Conservation (phyloP, 805 yeast species). For the Clavispora fructus region DNA sequence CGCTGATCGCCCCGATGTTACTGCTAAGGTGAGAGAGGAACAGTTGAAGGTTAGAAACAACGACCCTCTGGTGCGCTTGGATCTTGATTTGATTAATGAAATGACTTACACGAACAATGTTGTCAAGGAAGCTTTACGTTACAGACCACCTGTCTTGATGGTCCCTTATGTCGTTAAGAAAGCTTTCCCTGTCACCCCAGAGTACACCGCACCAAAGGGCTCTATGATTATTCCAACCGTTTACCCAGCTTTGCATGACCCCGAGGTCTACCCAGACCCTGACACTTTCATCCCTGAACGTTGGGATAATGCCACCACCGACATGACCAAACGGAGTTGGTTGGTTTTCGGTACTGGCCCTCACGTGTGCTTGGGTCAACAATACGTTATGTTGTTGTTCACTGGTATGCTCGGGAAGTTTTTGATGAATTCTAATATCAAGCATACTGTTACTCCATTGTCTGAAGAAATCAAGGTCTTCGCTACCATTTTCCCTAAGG, state of each 20-base stretch:
- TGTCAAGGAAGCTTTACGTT: slow-evolving; percentile 86
- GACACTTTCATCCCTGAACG: slow-evolving; percentile 94
- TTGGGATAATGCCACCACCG: slow-evolving; percentile 83
- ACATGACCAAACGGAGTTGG: slow-evolving; percentile 83
- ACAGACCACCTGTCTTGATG: slow-evolving; percentile 97
- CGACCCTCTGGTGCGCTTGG: slow-evolving; percentile 58
- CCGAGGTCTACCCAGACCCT: slow-evolving; percentile 92
- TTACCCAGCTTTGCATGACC: slow-evolving; percentile 95
- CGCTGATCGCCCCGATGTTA: slow-evolving; percentile 92
- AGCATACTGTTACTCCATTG: slow-evolving; percentile 75
- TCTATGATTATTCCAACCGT: slow-evolving; percentile 94
- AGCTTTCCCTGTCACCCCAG: slow-evolving; percentile 74
- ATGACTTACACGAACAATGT: slow-evolving; percentile 89
- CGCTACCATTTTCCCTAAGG: slow-evolving; percentile 97
- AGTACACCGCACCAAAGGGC: slow-evolving; percentile 92
- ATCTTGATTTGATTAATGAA: slow-evolving; percentile 69
- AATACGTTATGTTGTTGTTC: slow-evolving; percentile 85
- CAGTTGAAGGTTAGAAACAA: slow-evolving; percentile 78
- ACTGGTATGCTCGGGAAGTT: slow-evolving; percentile 90
- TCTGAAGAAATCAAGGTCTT: slow-evolving; percentile 93
- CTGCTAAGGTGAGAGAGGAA: slow-evolving; percentile 82
- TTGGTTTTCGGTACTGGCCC: slow-evolving; percentile 96
- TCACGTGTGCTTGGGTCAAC: slow-evolving; percentile 93
- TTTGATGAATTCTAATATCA: slow-evolving; percentile 71
- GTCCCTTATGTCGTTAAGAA: slow-evolving; percentile 94